Conservation (phyloP, 768 basidiomycete species). For the Kwoniella dejecticola region DNA sequence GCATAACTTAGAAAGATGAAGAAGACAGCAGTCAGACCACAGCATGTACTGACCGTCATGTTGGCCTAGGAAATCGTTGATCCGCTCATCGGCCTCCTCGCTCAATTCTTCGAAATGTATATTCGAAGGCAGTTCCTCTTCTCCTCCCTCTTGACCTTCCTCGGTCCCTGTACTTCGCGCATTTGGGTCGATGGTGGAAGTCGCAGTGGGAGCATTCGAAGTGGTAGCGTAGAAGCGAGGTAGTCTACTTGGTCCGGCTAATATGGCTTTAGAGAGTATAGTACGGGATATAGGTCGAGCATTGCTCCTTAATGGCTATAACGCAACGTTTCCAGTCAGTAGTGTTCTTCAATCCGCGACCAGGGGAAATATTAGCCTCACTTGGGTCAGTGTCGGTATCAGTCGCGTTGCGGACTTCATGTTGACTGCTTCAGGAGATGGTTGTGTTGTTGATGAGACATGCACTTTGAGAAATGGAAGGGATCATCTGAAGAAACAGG, state of each 20-base stretch:
- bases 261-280: conserved; percentile 27
- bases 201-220: neutral
- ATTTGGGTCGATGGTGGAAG: neutral
- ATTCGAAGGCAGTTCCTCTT: conserved; percentile 19
- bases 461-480: too few relatives aligned
- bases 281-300: conserved; percentile 19
- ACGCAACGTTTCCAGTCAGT: too few relatives aligned
- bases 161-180: neutral
- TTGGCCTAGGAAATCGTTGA: neutral
- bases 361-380: neutral
- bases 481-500: too few relatives aligned
- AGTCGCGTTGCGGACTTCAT: conserved; percentile 19
- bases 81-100: conserved; percentile 19
- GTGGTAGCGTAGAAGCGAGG: conserved; percentile 19
- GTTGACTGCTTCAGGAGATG: neutral
- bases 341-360: too few relatives aligned
- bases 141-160: conserved; percentile 1
- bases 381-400: conserved; percentile 16
- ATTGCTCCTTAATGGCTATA: conserved; percentile 13
- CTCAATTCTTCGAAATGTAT: conserved; percentile 20
- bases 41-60: conserved; percentile 6
- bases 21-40: too few relatives aligned
- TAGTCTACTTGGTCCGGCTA: conserved; percentile 19
- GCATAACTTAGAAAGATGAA: too few relatives aligned
- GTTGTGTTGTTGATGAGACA: too few relatives aligned